phyloP scores from a whole-genome alignment of 805 yeast genomes.

The Zygosaccharomyces pseudorouxii region DNA sequence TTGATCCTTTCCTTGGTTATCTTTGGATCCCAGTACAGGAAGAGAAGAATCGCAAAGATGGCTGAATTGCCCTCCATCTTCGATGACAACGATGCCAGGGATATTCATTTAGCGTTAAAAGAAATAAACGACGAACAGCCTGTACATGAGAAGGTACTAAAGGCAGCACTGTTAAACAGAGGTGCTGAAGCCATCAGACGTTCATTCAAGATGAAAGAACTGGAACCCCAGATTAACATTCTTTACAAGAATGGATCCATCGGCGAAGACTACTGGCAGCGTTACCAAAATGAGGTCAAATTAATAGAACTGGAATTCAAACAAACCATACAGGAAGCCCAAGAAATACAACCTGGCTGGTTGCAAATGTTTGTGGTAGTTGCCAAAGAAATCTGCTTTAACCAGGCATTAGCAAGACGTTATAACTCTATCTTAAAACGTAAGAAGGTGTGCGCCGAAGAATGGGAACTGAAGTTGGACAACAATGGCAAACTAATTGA shows the following conservation, averaged over 20 bases:
- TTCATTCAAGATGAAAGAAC: conserved; percentile 75
- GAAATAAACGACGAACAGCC: conserved; percentile 38
- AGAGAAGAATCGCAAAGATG: conserved; percentile 46
- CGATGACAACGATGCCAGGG: conserved; percentile 59
- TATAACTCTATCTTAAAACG: conserved; percentile 39
- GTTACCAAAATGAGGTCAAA: conserved; percentile 72
- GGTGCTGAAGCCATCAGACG: conserved; percentile 89
- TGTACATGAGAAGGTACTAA: conserved; percentile 73
- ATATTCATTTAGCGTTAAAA: conserved; percentile 57
- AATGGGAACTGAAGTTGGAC: conserved; percentile 32
- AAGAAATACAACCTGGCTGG: conserved; percentile 73
- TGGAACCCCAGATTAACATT: conserved; percentile 60
- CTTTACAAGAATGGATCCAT: conserved; percentile 84
- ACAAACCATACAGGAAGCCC: conserved; percentile 72
- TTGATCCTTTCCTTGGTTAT: conserved; percentile 59
- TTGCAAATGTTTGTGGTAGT: conserved; percentile 66
- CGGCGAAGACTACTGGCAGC: conserved; percentile 83
- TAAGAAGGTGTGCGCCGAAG: conserved; percentile 31
- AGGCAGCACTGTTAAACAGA: conserved; percentile 61
- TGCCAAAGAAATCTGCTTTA: conserved; percentile 86
- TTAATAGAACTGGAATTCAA: conserved; percentile 76
- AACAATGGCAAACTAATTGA: conserved; percentile 29
- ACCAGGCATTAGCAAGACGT: conserved; percentile 85
- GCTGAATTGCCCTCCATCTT: conserved; percentile 68
- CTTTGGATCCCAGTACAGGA: conserved; percentile 68